A percentile compares a stretch with the other conserved stretches of the same genome.
Conservation (phyloP, 345 rosid genomes). For the Salix purpurea region DNA sequence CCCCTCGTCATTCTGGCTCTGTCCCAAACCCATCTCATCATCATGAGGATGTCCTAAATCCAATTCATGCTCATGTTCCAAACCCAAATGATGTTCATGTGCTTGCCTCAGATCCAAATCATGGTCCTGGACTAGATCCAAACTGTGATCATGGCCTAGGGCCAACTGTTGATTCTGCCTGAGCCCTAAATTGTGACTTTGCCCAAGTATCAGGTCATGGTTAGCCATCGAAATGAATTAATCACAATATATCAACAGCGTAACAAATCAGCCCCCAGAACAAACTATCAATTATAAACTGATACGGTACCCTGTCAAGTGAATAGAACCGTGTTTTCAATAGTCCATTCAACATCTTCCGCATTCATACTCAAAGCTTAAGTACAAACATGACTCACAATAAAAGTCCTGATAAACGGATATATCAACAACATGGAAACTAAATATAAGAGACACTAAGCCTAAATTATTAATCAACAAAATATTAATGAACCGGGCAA, state of each 20-base stretch:
- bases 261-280: conserved; percentile 2
- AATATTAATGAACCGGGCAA: background rate
- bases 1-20: conserved; percentile 54
- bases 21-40: conserved; percentile 54
- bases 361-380: background rate
- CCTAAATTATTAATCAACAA: background rate
- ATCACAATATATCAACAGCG: background rate
- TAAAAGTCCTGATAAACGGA: background rate
- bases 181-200: conserved; percentile 52
- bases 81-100: conserved; percentile 56
- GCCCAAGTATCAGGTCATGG: conserved; percentile 76
- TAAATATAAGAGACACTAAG: background rate
- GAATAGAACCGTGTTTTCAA: background rate
- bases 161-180: conserved; percentile 66
- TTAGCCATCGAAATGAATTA: conserved; percentile 49
- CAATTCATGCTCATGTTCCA: conserved; percentile 62
- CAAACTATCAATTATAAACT: background rate
- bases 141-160: conserved; percentile 54
- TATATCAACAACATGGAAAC: background rate
- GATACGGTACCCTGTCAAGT: background rate
- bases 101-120: conserved; percentile 57
- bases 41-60: conserved; percentile 57
- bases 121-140: conserved; percentile 63
- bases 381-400: background rate
- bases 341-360: background rate